Base-by-base conservation (phyloP, 1,139 yeast genomes). In the Geotrichum carabidarum region DNA sequence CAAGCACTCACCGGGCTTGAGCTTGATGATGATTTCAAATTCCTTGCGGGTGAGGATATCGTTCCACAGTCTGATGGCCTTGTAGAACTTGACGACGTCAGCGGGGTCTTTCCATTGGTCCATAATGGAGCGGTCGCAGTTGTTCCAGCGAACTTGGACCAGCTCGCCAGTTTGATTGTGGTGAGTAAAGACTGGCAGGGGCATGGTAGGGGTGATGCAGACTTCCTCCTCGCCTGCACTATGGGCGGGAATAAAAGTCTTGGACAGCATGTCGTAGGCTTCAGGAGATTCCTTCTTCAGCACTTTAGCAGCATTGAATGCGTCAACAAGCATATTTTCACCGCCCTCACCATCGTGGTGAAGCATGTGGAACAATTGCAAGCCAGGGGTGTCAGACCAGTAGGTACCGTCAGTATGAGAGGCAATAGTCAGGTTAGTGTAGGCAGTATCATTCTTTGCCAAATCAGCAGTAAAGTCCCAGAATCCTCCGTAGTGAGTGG, bases 401-500 rank as follows among this genome's bases (percentile, higher is more conserved):
- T 85, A 85, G 1, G 91, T 84, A 1, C 91, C 91, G 66, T 85
- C 91, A 2, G 90, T 84, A 64, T 85, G 93, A 18, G 81, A 72
- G 15, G 81, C 80, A 57, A 85, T 79, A 60, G 82, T 86, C 58
- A 84, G 74, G 64, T 83, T 82, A 27, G 90, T 84, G 66, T 85
- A 85, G 1, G 91, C 93, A 2, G 89, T 83, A 65, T 85, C 93
- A 55, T 81, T 80, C 70, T 81, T 83, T 46, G 84, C 77, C 63
- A 85, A 72, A 65, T 85, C 88, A 12, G 88, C 78, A 22, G 91
- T 84, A 66, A 85, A 84, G 63, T 84, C 90, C 90, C 91, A 85
- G 68, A 85, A 84, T 3, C 88, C 90, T 31, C 90, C 91, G 60
- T 85, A 85, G 67, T 85, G 91, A 1, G 93, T 85, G 22, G 84